Evolutionary conservation across 2,329 filamentous ascomycete genomes (phyloP), one percentile per base, ranked within the genome.

Genomic region (Periconia macrospinosa): DNA sequence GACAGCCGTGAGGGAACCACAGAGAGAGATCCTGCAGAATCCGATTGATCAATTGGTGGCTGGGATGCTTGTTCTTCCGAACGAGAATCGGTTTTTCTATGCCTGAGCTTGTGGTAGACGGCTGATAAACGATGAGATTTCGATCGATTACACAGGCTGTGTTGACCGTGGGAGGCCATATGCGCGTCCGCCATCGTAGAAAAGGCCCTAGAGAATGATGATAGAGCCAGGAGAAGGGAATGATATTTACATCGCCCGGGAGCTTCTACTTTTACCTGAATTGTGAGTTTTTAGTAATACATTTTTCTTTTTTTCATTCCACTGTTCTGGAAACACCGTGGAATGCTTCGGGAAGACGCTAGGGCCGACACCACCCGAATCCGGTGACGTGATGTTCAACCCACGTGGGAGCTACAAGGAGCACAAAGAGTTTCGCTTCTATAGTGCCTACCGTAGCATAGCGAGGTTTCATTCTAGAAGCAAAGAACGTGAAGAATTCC

Each of bases 281-380:
- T 37, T 3, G 33, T 37, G 11, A 3, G 11, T n/a, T 14, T 37
- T 13, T 5, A 10, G 11, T 13, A 37, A n/a, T n/a, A n/a, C n/a
- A n/a, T n/a, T 10, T 37, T n/a, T 6, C 3, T 3, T 5, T 3
- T 37, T 37, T 37, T 37, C 33, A 49, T 52, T 52, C 49, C 45
- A 30, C 11, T 30, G 49, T 47, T 47, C 33, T 37, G 47, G 43
- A 30, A 33, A 19, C 30, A 30, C 30, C 47, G 2, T 30, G 53
- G 47, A 56, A 53, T 50, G 53, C 43, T 52, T 50, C 47, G 42
- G 44, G 50, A 53, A 53, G 46, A 27, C 41, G 17, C 11, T 30
- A 19, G 11, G 1, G 33, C 30, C 19, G 37, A 48, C 35, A 11
- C 11, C 14, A 19, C 30, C 53, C 53, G 23, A 46, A 27, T 33